Evolutionary conservation across 495 filamentous ascomycete genomes (phyloP).

Genomic region (Penicillium turbatum): DNA sequence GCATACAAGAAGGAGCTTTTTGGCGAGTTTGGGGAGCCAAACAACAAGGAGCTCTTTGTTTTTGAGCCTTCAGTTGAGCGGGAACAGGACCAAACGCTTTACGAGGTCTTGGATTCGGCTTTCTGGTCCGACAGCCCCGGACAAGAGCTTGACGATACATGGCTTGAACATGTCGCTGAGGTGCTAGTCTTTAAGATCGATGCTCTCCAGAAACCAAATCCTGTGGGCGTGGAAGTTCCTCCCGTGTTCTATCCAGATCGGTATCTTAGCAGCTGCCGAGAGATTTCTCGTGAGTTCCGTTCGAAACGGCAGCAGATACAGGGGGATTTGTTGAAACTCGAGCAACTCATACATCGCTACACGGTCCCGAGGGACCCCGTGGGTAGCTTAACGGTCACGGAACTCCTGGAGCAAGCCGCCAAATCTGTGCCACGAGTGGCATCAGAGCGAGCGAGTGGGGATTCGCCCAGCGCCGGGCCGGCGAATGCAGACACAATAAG

Average conservation of each 20-base stretch:
- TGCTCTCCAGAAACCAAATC: conserved; percentile 41
- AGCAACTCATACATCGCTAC: conserved; percentile 34
- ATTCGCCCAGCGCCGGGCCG: conserved; percentile 14
- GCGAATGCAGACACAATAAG: conserved; percentile 26
- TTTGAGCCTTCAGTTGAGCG: conserved; percentile 40
- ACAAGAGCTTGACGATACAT: conserved; percentile 50
- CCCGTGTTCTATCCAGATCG: conserved; percentile 71
- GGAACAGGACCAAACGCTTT: conserved; percentile 54
- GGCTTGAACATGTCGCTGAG: conserved; percentile 57
- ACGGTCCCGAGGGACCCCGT: conserved; percentile 19
- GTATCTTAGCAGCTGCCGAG: conserved; percentile 59
- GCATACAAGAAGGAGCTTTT: conserved; percentile 36
- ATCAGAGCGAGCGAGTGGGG: conserved; percentile 20
- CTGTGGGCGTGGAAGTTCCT: conserved; percentile 62
- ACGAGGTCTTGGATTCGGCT: conserved; percentile 65
- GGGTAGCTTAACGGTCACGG: conserved; percentile 25
- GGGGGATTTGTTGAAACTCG: conserved; percentile 40
- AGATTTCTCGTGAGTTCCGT: conserved; percentile 50
- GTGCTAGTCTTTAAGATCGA: conserved; percentile 61
- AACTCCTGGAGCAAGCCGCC: conserved; percentile 38
- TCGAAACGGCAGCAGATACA: conserved; percentile 33
- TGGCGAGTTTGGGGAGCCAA: conserved; percentile 28
- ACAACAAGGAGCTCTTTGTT: conserved; percentile 38
- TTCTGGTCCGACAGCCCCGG: conserved; percentile 56
- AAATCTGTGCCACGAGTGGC: conserved; percentile 23